Evolutionary conservation across 495 filamentous ascomycete species (phyloP).

Genomic region (Lepraria neglecta): DNA sequence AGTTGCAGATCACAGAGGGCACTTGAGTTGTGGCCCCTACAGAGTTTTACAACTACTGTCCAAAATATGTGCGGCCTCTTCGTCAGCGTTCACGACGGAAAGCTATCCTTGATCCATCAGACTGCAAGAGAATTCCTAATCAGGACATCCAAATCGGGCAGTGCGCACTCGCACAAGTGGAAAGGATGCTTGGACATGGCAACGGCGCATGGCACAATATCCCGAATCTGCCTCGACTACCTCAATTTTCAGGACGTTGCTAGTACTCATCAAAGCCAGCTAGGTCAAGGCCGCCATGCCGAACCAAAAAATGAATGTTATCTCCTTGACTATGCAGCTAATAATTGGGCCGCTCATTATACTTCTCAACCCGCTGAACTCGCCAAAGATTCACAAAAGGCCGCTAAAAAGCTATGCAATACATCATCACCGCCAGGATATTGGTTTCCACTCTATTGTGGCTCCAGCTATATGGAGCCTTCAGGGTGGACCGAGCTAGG

Average conservation of each 20-base stretch:
- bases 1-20: slow-evolving; percentile 22
- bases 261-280: not conserved
- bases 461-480: too few relatives aligned
- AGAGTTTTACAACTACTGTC: slow-evolving; percentile 29
- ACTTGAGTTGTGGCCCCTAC: slow-evolving; percentile 27
- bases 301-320: not conserved
- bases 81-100: slow-evolving; percentile 33
- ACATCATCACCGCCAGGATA: not conserved
- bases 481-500: not conserved
- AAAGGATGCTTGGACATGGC: not conserved
- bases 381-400: too few relatives aligned
- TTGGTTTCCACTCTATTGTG: not conserved
- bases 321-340: too few relatives aligned
- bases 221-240: not conserved
- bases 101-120: slow-evolving; percentile 34
- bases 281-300: not conserved
- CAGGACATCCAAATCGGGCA: not conserved
- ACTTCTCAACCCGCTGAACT: too few relatives aligned
- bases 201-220: not conserved
- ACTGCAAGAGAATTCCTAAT: slow-evolving; percentile 34
- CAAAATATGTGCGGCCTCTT: slow-evolving; percentile 38
- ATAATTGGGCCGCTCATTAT: too few relatives aligned
- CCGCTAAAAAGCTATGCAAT: not conserved
- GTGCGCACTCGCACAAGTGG: not conserved
- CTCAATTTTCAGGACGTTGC: not conserved